phyloP scores from a whole-genome alignment of 202 grass and related monocot genomes.

The Digitaria exilis region DNA sequence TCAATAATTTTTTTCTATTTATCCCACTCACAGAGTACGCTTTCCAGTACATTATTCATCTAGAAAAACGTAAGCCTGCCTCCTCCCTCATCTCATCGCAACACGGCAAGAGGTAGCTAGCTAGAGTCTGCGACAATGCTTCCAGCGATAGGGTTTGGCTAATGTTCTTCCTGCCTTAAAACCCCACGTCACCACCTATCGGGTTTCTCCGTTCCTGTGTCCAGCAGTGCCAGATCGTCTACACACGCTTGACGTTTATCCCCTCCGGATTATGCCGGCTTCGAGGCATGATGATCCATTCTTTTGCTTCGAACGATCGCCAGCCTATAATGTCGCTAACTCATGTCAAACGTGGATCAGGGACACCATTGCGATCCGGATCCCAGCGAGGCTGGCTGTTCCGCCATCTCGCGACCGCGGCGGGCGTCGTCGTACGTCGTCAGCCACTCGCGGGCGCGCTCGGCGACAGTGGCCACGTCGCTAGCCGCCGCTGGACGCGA shows the following conservation, averaged over 20 bases:
- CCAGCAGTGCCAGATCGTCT: background rate
- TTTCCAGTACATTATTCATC: too few relatives aligned
- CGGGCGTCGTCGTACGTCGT: background rate
- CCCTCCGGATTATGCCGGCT: background rate
- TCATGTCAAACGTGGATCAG: constrained; percentile 15
- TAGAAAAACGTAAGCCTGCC: background rate
- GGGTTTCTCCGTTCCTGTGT: too few relatives aligned
- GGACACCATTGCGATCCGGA: background rate
- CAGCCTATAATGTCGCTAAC: background rate
- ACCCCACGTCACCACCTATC: too few relatives aligned
- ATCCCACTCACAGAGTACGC: too few relatives aligned
- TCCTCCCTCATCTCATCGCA: background rate
- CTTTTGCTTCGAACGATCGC: constrained; percentile 3
- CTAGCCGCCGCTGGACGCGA: background rate
- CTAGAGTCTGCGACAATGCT: background rate
- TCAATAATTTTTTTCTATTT: too few relatives aligned
- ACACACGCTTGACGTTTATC: constrained; percentile 26
- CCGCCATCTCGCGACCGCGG: constrained; percentile 1
- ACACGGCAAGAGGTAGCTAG: background rate
- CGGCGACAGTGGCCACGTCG: constrained; percentile 8
- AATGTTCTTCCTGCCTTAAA: background rate
- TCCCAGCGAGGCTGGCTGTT: background rate
- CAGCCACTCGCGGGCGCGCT: background rate
- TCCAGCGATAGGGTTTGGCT: background rate
- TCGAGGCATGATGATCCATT: background rate